Evolutionary conservation across 106 monocot genomes (phyloP).

Genomic region (Triglochin maritima): DNA sequence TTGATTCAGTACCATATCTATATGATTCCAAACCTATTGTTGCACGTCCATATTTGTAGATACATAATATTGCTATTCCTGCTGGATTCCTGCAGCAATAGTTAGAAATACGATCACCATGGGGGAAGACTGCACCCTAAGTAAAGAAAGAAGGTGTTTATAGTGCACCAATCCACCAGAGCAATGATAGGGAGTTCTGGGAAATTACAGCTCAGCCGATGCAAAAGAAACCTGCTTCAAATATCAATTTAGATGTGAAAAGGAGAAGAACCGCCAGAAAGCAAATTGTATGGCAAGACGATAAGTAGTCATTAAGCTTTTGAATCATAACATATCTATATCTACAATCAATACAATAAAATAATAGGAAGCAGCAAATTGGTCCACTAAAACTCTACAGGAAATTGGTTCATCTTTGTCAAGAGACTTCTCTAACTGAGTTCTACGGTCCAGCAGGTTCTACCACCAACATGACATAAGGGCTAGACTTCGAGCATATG

Average conservation of each 20-base stretch:
- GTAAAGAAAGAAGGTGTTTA: background rate
- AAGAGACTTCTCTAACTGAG: too few relatives aligned
- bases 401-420: too few relatives aligned
- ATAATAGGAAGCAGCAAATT: too few relatives aligned
- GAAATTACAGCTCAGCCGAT: slow-evolving; percentile 50
- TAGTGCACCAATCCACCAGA: slow-evolving; percentile 71
- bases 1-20: slow-evolving; percentile 58
- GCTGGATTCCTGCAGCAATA: slow-evolving; percentile 76
- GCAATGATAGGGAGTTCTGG: slow-evolving; percentile 59
- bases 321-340: too few relatives aligned
- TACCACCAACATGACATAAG: too few relatives aligned
- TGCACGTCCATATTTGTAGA: slow-evolving; percentile 88
- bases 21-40: slow-evolving; percentile 84
- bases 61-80: slow-evolving; percentile 81
- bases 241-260: background rate
- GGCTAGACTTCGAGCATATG: too few relatives aligned
- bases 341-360: too few relatives aligned
- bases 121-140: background rate
- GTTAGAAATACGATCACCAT: background rate
- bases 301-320: too few relatives aligned
- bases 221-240: slow-evolving; percentile 46
- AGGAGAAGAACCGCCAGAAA: background rate
- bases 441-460: too few relatives aligned
- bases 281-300: too few relatives aligned
- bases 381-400: too few relatives aligned